These are phyloP conservation scores for Diplodia sapinea DNA, from an alignment of 2,329 filamentous ascomycete genomes.

Conservation along the genomic window DNA sequence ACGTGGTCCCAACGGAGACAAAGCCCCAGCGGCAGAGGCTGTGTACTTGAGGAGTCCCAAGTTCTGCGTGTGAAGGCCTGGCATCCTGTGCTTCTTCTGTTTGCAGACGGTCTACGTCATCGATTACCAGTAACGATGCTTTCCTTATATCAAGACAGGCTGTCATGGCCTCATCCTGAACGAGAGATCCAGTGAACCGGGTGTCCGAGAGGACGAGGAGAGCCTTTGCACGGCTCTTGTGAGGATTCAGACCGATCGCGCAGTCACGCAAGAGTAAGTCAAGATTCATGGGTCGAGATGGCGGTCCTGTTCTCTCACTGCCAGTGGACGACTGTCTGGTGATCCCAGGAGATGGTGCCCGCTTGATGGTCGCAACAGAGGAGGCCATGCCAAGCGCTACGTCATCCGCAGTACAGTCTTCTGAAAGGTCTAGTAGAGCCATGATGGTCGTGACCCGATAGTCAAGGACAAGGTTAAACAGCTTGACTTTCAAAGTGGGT, in stretches of 20 bases:
- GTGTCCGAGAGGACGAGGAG: conserved; percentile 80
- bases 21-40: conserved; percentile 70
- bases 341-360: conserved; percentile 61
- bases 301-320: conserved; percentile 36
- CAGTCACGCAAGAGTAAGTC: conserved; percentile 82
- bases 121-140: conserved; percentile 80
- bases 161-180: conserved; percentile 60
- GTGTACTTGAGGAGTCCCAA: conserved; percentile 53
- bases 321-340: conserved; percentile 42
- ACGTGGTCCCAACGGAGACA: conserved; percentile 85
- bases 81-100: conserved; percentile 33
- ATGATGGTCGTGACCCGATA: conserved; percentile 86
- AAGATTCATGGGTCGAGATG: conserved; percentile 59
- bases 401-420: conserved; percentile 68
- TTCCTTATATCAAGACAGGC: conserved; percentile 74
- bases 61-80: conserved; percentile 23
- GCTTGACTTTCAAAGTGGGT: conserved; percentile 83
- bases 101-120: conserved; percentile 65
- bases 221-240: conserved; percentile 75
- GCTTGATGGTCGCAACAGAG: conserved; percentile 78
- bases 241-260: conserved; percentile 81
- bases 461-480: conserved; percentile 84
- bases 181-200: conserved; percentile 63
- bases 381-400: conserved; percentile 76
- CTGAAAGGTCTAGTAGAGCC: conserved; percentile 73